Conservation (phyloP, 306 rosid species). For the Hippophae tibetana region DNA sequence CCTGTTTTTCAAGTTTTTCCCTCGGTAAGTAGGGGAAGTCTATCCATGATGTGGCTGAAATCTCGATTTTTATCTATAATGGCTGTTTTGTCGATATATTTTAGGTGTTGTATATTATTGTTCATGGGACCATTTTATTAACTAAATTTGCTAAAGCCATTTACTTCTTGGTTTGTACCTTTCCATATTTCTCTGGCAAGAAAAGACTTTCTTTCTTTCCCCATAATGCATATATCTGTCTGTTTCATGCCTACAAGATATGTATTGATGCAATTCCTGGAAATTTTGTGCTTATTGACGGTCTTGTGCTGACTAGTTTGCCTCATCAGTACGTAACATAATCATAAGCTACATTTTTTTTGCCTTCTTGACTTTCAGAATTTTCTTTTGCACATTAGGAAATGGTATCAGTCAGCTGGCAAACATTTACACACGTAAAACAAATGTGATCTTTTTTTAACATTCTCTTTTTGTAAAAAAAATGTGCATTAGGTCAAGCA, state of each 20-base stretch:
- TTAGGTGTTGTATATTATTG: too few relatives aligned
- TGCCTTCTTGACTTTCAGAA: slow-evolving; percentile 21
- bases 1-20: slow-evolving; percentile 8
- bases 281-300: slow-evolving; percentile 52
- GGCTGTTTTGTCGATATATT: too few relatives aligned
- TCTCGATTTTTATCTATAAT: neutral
- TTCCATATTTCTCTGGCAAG: too few relatives aligned
- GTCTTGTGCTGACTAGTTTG: slow-evolving; percentile 44
- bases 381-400: slow-evolving; percentile 11
- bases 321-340: slow-evolving; percentile 43
- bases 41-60: slow-evolving; percentile 21
- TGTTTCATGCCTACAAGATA: neutral
- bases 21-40: slow-evolving; percentile 1
- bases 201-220: neutral
- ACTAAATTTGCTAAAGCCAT: too few relatives aligned
- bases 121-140: too few relatives aligned
- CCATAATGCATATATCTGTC: neutral
- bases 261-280: neutral
- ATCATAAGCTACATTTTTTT: slow-evolving; percentile 51
- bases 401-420: slow-evolving; percentile 16
- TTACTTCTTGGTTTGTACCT: too few relatives aligned
- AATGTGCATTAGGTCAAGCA: too few relatives aligned
- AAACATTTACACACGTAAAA: slow-evolving; percentile 12
- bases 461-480: too few relatives aligned
- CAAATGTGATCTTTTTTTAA: too few relatives aligned